phyloP scores from a whole-genome alignment of 2,329 filamentous ascomycete species.

The Aspergillus sergii region DNA sequence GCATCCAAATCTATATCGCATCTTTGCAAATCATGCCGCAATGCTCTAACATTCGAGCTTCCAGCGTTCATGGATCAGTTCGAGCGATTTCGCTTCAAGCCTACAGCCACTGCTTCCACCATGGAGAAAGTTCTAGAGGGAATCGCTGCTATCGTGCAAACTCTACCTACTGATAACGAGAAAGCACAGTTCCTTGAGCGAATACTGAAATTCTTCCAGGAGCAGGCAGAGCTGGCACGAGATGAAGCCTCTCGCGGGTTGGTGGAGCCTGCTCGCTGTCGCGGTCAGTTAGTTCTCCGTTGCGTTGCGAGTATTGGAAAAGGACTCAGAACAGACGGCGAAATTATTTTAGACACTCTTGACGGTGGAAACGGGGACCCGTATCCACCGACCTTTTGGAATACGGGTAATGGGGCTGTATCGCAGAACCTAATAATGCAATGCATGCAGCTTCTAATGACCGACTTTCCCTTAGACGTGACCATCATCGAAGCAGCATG shows the following conservation, averaged over 20 bases:
- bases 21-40: conserved; percentile 48
- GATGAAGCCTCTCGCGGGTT: conserved; percentile 34
- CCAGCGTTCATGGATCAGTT: conserved; percentile 47
- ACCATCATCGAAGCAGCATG: conserved; percentile 49
- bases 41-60: conserved; percentile 43
- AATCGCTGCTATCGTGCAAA: conserved; percentile 49
- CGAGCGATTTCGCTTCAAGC: conserved; percentile 40
- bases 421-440: conserved; percentile 43
- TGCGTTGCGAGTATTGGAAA: conserved; percentile 47
- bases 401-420: conserved; percentile 31
- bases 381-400: conserved; percentile 43
- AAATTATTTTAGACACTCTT: conserved; percentile 39
- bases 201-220: conserved; percentile 41
- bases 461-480: conserved; percentile 42
- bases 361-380: conserved; percentile 25
- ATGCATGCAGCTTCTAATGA: conserved; percentile 43
- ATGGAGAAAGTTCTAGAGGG: conserved; percentile 48
- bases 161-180: conserved; percentile 39
- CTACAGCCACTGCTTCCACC: conserved; percentile 39
- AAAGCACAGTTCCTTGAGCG: conserved; percentile 43
- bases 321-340: conserved; percentile 41
- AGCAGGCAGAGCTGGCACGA: conserved; percentile 36
- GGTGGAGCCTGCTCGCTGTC: conserved; percentile 36
- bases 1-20: conserved; percentile 48
- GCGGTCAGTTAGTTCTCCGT: conserved; percentile 39